phyloP scores from a whole-genome alignment of 83 land plant species.

The Isoetes engelmannii region DNA sequence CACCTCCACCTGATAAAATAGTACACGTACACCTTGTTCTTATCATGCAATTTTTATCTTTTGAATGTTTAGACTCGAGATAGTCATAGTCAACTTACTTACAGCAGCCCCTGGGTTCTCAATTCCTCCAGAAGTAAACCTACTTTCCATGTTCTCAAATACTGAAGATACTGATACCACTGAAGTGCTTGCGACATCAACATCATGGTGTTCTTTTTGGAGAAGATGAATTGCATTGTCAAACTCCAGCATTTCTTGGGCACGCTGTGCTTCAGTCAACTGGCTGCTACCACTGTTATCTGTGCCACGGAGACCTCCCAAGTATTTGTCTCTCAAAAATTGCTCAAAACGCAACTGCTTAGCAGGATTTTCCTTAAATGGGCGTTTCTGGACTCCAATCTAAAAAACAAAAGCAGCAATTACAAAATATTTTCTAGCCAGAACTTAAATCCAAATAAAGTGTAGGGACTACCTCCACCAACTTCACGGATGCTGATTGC shows the following conservation, averaged over 20 bases:
- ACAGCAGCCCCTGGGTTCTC: constrained; percentile 10
- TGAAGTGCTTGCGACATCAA: background rate
- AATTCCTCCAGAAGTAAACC: constrained; percentile 29
- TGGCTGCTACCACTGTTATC: constrained; percentile 33
- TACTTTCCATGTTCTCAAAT: constrained; percentile 28
- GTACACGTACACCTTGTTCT: background rate
- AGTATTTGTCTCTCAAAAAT: constrained; percentile 78
- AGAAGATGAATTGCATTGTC: constrained; percentile 47
- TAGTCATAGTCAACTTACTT: background rate
- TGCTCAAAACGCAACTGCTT: constrained; percentile 95
- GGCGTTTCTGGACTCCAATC: constrained; percentile 38
- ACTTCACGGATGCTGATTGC: constrained; percentile 20
- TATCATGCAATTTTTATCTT: background rate
- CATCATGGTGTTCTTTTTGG: constrained; percentile 9
- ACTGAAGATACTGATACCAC: background rate
- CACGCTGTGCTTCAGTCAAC: constrained; percentile 72
- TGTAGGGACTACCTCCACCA: background rate
- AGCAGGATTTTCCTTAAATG: constrained; percentile 63
- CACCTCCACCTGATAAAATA: background rate
- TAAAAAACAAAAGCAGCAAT: constrained; percentile 11
- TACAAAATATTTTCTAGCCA: background rate
- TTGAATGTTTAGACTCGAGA: background rate
- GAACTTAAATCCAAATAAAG: background rate
- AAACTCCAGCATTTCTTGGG: constrained; percentile 90
- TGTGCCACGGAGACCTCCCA: constrained; percentile 70